Base-by-base conservation (phyloP, 106 monocot genomes). In the Chionographis japonica region DNA sequence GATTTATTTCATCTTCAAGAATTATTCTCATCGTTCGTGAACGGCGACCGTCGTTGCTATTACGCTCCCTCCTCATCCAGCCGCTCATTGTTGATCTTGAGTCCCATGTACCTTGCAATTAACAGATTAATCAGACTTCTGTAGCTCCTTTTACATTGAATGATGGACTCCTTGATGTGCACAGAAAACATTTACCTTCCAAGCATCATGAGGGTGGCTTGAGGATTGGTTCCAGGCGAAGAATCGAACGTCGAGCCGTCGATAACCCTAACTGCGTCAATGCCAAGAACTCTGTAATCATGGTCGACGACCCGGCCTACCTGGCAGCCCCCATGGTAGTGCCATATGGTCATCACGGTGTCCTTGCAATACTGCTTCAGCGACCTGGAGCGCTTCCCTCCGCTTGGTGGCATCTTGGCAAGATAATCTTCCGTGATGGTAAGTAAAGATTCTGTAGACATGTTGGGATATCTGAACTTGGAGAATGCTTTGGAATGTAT, bases 281-380 rank as follows among this genome's bases (percentile, higher is more conserved):
- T 36, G 3, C 60, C 60, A 60, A 60, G 60, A 5, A 60, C 60
- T 60, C 27, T 12, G 27, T 60, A 60, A 27, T 60, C 19, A 60
- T 35, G 35, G 19, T n/a, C n/a, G n/a, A n/a, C n/a, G n/a, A n/a
- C n/a, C n/a, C n/a, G n/a, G n/a, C n/a, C n/a, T n/a, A n/a, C 36
- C 20, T 60, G 60, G 36, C 60, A 60, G 4, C 60, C 60, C 19
- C 60, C 60, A 60, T 60, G 60, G 60, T 60, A 60, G 37, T 60
- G 60, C 60, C 60, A 60, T 20, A 60, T 60, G n/a, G 60, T 60
- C 60, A 60, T 60, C 60, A 60, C 60, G 6, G 60, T 35, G 12
- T 60, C 60, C 37, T 35, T 60, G 19, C 60, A 60, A 37, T 35
- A 60, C 12, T 60, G 60, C 8, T 60, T 36, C 19, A 60, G 37